Evolutionary conservation across 164 flowering plant genomes (phyloP).

Genomic region (Tetracentron sinense): DNA sequence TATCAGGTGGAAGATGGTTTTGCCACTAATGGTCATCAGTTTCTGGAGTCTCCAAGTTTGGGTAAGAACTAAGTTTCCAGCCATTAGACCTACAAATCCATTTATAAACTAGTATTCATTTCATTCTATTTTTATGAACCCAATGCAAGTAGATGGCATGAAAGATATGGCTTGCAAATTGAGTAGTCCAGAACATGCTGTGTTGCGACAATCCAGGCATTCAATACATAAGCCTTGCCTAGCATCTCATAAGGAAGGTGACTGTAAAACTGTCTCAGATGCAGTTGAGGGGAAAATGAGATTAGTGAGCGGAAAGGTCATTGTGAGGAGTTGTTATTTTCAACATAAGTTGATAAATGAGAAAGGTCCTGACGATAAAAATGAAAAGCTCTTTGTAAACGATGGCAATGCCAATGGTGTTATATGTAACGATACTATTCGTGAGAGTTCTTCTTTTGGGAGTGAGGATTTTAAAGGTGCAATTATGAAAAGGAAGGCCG

Average conservation of each 20-base stretch:
- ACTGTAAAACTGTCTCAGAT: constrained; percentile 15
- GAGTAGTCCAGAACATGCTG: constrained; percentile 20
- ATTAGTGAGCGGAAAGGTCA: constrained; percentile 26
- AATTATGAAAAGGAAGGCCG: constrained; percentile 38
- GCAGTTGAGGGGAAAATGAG: constrained; percentile 27
- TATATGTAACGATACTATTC: constrained; percentile 11
- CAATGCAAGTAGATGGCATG: constrained; percentile 9
- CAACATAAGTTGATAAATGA: constrained; percentile 30
- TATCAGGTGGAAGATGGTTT: constrained; percentile 35
- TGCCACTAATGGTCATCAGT: constrained; percentile 16
- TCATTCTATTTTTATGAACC: constrained; percentile 5
- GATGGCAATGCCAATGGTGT: constrained; percentile 8
- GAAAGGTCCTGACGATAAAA: constrained; percentile 22
- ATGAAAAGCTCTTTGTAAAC: constrained; percentile 20
- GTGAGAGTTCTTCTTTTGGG: constrained; percentile 11
- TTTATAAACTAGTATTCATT: constrained; percentile 6
- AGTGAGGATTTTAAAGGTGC: constrained; percentile 14
- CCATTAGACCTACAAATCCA: background rate
- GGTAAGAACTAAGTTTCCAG: constrained; percentile 31
- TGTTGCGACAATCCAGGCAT: constrained; percentile 22
- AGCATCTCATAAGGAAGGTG: constrained; percentile 30
- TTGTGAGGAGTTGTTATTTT: constrained; percentile 60
- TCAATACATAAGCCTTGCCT: constrained; percentile 37
- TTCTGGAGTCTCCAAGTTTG: constrained; percentile 19
- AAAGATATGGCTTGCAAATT: constrained; percentile 14